Conservation (phyloP, 768 basidiomycete genomes). For the Collybia mongolica region DNA sequence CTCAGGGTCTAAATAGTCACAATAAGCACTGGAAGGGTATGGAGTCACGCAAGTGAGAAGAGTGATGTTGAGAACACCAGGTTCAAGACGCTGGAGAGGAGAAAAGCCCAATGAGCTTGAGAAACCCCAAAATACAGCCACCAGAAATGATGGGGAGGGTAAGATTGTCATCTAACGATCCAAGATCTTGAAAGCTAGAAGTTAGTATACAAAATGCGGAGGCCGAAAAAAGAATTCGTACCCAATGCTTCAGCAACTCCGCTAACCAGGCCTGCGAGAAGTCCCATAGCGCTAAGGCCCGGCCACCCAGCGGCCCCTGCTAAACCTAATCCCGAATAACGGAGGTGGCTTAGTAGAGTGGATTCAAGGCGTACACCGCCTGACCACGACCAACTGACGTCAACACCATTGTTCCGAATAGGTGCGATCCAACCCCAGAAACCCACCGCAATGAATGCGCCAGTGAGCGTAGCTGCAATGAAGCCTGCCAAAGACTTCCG, state of each 20-base stretch:
- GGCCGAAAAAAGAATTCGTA: slow-evolving; percentile 33
- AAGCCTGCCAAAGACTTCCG: slow-evolving; percentile 88
- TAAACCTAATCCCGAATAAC: slow-evolving; percentile 8
- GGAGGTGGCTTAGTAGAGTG: slow-evolving; percentile 13
- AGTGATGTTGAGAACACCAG: too few relatives aligned
- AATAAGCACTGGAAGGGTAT: too few relatives aligned
- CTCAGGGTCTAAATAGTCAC: too few relatives aligned
- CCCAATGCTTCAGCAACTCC: slow-evolving; percentile 90
- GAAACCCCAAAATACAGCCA: slow-evolving; percentile 47
- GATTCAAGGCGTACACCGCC: slow-evolving; percentile 39
- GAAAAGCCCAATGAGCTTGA: slow-evolving; percentile 36
- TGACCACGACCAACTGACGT: slow-evolving; percentile 58
- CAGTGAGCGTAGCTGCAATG: slow-evolving; percentile 72
- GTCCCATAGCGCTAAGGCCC: slow-evolving; percentile 55
- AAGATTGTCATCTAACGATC: slow-evolving; percentile 84
- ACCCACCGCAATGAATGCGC: slow-evolving; percentile 58
- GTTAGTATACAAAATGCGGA: slow-evolving; percentile 5
- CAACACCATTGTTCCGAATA: slow-evolving; percentile 23
- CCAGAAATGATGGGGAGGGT: slow-evolving; percentile 89
- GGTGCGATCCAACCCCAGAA: slow-evolving; percentile 75
- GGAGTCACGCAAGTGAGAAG: too few relatives aligned
- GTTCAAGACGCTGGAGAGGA: slow-evolving; percentile 15
- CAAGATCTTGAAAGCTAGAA: slow-evolving; percentile 57
- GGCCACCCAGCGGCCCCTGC: slow-evolving; percentile 36
- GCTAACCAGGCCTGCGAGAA: slow-evolving; percentile 73